Evolutionary conservation across 352 stramenopile genomes (phyloP).

Genomic region (Phytophthora europaea): DNA sequence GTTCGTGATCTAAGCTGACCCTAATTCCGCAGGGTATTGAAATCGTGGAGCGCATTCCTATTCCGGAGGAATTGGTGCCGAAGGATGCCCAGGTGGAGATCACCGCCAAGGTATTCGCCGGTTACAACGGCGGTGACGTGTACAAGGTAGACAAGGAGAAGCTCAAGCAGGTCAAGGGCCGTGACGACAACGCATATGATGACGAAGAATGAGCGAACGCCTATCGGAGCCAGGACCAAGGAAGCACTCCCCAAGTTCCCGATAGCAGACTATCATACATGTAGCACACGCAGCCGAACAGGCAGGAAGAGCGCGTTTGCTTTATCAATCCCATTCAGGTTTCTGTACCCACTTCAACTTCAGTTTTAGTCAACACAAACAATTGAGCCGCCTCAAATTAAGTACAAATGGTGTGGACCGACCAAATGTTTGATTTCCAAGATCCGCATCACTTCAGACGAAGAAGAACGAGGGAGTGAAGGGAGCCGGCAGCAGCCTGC

Average conservation of each 20-base stretch:
- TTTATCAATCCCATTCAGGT: background rate
- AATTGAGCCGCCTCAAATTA: constrained; percentile 9
- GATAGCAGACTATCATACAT: background rate
- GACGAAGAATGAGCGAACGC: constrained; percentile 34
- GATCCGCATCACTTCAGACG: constrained; percentile 17
- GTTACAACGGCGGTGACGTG: constrained; percentile 90
- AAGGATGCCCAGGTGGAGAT: constrained; percentile 99
- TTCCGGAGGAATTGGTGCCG: constrained; percentile 98
- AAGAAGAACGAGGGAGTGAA: constrained; percentile 2
- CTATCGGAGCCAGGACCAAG: constrained; percentile 19
- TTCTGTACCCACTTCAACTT: constrained; percentile 9
- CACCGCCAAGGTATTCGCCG: constrained; percentile 97
- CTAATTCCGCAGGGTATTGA: constrained; percentile 92
- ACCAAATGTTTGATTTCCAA: constrained; percentile 36
- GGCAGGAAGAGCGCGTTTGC: constrained; percentile 3
- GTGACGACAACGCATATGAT: constrained; percentile 77
- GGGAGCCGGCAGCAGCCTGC: background rate
- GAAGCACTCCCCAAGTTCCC: constrained; percentile 8
- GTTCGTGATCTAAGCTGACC: constrained; percentile 15
- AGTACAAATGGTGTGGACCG: constrained; percentile 19
- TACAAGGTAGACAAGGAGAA: constrained; percentile 95
- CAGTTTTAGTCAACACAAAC: constrained; percentile 16
- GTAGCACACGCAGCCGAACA: constrained; percentile 11
- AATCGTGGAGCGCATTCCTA: constrained; percentile 99
- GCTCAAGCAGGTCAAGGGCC: constrained; percentile 95